A percentile compares a stretch with the other conserved stretches of the same genome.
Evolutionary conservation across 1,284 basidiomycete genomes (phyloP).

Genomic region (Ceratobasidium sp.): DNA sequence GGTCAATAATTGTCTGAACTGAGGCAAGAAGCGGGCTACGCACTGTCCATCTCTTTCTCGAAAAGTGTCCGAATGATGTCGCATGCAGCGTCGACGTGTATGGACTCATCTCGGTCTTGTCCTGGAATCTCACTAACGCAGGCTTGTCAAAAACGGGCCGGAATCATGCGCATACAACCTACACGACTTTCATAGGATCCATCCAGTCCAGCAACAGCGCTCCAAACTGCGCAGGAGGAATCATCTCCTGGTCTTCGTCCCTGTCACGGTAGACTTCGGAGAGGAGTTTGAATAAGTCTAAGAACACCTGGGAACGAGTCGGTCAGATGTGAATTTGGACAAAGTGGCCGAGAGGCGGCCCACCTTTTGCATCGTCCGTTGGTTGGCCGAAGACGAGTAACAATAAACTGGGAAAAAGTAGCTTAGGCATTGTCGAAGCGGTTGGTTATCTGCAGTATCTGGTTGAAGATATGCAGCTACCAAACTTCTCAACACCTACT

Average conservation of each 20-base stretch:
- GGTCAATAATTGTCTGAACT: not conserved
- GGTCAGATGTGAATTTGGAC: not conserved
- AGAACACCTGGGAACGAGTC: constrained; percentile 68
- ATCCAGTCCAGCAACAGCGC: constrained; percentile 93
- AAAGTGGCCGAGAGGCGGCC: constrained; percentile 46
- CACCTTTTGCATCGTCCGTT: constrained; percentile 81
- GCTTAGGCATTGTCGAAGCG: constrained; percentile 90
- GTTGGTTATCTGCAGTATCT: constrained; percentile 84
- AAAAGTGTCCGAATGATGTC: constrained; percentile 76
- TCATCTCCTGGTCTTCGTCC: constrained; percentile 82
- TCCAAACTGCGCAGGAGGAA: constrained; percentile 82
- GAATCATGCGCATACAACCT: constrained; percentile 55
- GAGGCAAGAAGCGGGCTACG: constrained; percentile 43
- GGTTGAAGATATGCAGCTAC: constrained; percentile 89
- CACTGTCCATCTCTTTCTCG: constrained; percentile 60
- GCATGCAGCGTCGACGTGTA: constrained; percentile 83
- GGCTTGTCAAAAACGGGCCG: not conserved
- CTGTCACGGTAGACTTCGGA: constrained; percentile 75
- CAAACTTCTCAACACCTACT: constrained; percentile 81
- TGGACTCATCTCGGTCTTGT: constrained; percentile 59
- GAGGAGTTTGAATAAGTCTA: constrained; percentile 78
- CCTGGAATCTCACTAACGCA: constrained; percentile 55
- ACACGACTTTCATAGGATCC: constrained; percentile 85
- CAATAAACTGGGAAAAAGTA: constrained; percentile 98
- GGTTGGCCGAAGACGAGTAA: constrained; percentile 84